Evolutionary conservation across 176 grass and related monocot species (phyloP).

Genomic region (Saccharum officinarum): DNA sequence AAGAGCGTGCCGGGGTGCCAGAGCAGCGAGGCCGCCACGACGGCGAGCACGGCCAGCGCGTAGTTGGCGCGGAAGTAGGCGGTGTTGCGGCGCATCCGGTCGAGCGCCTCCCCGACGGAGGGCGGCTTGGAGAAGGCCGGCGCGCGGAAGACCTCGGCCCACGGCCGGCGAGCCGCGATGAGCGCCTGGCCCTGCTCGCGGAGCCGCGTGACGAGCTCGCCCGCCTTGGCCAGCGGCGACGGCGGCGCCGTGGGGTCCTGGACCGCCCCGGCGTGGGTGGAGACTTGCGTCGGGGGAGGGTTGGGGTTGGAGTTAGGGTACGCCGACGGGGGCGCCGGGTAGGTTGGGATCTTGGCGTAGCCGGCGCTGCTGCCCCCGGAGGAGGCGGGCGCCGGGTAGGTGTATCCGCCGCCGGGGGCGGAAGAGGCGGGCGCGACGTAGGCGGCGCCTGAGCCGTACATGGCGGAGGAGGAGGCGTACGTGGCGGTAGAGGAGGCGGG

Average conservation of each 20-base stretch:
- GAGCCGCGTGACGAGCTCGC: constrained; percentile 63
- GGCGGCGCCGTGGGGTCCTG: constrained; percentile 41
- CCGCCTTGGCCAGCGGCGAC: constrained; percentile 44
- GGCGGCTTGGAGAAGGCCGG: constrained; percentile 67
- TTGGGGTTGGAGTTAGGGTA: constrained; percentile 28
- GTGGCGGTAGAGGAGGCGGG: not conserved
- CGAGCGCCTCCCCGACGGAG: constrained; percentile 50
- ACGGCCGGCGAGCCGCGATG: constrained; percentile 71
- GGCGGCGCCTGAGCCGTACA: constrained; percentile 33
- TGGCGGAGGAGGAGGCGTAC: constrained; percentile 31
- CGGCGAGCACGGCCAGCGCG: constrained; percentile 44
- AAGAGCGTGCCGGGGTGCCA: constrained; percentile 78
- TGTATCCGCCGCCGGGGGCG: constrained; percentile 14
- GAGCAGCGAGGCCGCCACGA: constrained; percentile 64
- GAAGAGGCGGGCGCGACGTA: constrained; percentile 1
- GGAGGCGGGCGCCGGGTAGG: constrained; percentile 38
- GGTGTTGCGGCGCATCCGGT: constrained; percentile 65
- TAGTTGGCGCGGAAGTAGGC: constrained; percentile 97
- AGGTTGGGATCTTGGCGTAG: constrained; percentile 54
- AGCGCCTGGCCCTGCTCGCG: constrained; percentile 75
- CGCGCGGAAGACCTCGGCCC: constrained; percentile 67
- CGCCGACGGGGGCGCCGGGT: constrained; percentile 41
- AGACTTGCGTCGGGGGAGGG: not conserved
- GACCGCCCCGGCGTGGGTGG: not conserved
- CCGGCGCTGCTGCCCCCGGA: not conserved